These are phyloP conservation scores for Sugiyamaella paludigena DNA, from an alignment of 1,139 yeast species.

Conservation along the genomic window DNA sequence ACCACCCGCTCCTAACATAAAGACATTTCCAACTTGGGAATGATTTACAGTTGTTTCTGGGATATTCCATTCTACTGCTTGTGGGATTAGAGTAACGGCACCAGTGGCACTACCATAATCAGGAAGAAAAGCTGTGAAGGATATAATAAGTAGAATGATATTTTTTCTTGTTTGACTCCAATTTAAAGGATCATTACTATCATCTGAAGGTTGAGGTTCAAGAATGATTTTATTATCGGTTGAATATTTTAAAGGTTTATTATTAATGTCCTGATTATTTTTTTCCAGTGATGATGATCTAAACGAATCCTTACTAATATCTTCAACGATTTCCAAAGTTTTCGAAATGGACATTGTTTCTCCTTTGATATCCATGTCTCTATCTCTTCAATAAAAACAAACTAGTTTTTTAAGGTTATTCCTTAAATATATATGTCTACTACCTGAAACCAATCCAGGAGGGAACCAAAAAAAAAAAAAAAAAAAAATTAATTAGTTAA, in stretches of 20 bases:
- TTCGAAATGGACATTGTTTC: too few relatives aligned
- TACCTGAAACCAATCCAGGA: too few relatives aligned
- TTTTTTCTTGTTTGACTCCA: constrained; percentile 44
- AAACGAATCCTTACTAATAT: constrained; percentile 28
- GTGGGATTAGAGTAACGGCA: constrained; percentile 16
- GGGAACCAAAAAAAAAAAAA: too few relatives aligned
- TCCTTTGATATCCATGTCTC: too few relatives aligned
- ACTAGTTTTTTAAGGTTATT: too few relatives aligned
- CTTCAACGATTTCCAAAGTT: constrained; percentile 25
- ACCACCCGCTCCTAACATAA: constrained; percentile 17
- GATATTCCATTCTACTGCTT: constrained; percentile 10
- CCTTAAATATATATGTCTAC: too few relatives aligned
- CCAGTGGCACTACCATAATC: constrained; percentile 18
- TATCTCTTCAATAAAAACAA: too few relatives aligned
- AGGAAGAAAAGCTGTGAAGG: constrained; percentile 14
- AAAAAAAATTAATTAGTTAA: too few relatives aligned
- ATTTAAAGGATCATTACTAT: constrained; percentile 51
- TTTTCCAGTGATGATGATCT: too few relatives aligned
- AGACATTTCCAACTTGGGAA: constrained; percentile 18
- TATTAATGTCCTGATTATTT: too few relatives aligned
- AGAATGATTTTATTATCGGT: not conserved
- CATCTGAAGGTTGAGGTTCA: constrained; percentile 24
- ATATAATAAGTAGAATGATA: constrained; percentile 23
- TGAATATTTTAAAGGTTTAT: too few relatives aligned
- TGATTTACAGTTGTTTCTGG: constrained; percentile 15